Conservation (phyloP, 2,329 filamentous ascomycete genomes). For the Fusarium haematococcum region DNA sequence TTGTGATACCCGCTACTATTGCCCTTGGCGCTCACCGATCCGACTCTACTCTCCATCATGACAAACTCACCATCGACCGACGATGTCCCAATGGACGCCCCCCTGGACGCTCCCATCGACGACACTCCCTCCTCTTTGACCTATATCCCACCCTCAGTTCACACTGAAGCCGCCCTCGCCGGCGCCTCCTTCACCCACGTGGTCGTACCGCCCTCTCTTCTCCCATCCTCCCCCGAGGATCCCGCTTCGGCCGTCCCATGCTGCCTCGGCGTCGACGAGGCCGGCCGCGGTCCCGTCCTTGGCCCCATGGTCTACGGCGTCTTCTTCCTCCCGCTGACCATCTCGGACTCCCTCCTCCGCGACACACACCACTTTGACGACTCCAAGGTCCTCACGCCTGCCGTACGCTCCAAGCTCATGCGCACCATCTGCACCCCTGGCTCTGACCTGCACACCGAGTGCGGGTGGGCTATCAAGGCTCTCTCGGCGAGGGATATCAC, state of each 20-base stretch:
- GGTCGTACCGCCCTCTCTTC: conserved; percentile 71
- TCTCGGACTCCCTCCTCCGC: conserved; percentile 80
- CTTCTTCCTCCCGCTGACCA: conserved; percentile 79
- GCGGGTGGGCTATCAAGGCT: conserved; percentile 85
- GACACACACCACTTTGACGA: conserved; percentile 90
- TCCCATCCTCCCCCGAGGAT: conserved; percentile 53
- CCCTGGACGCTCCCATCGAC: conserved; percentile 30
- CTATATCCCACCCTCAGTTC: conserved; percentile 79
- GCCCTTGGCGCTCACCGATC: no score
- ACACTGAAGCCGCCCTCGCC: conserved; percentile 65
- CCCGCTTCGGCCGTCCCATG: conserved; percentile 60
- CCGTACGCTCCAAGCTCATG: conserved; percentile 80
- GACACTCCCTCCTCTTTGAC: conserved; percentile 29
- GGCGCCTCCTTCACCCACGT: conserved; percentile 79
- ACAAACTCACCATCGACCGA: conserved; percentile 56
- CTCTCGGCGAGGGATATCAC: conserved; percentile 88
- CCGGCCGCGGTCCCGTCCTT: conserved; percentile 92
- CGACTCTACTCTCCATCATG: conserved; percentile 43
- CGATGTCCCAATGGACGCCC: conserved; percentile 39
- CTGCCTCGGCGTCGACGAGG: conserved; percentile 91
- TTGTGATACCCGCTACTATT: background rate
- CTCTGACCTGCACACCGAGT: conserved; percentile 62
- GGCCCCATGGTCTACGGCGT: conserved; percentile 81
- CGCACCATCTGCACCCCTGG: conserved; percentile 74
- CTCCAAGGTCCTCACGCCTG: conserved; percentile 88